Conservation (phyloP, 805 yeast genomes). For the Hanseniaspora jakobsenii region DNA sequence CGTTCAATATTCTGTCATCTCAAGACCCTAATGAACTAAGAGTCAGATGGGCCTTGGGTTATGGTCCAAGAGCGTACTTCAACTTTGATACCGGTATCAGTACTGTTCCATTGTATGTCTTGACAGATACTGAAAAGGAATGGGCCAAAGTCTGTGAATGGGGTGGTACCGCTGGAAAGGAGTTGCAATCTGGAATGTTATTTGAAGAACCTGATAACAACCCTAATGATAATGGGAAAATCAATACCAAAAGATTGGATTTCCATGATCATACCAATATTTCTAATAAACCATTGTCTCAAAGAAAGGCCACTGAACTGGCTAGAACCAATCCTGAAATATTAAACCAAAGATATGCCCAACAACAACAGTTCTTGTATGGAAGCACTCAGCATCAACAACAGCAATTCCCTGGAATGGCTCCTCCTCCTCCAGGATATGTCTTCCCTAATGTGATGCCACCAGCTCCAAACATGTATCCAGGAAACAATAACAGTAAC, state of each 20-base stretch:
- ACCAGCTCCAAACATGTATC: conserved; percentile 5
- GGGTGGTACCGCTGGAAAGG: conserved; percentile 94
- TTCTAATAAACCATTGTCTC: conserved; percentile 13
- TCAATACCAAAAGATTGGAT: conserved; percentile 13
- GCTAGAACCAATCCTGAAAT: conserved; percentile 15
- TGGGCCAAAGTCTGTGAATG: conserved; percentile 88
- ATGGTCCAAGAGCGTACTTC: conserved; percentile 96
- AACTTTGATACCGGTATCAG: conserved; percentile 86
- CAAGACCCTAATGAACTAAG: conserved; percentile 35
- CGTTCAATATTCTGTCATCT: conserved; percentile 42
- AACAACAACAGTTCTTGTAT: conserved; percentile 13
- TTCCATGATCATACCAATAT: conserved; percentile 14
- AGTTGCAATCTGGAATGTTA: conserved; percentile 63
- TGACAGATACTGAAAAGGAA: conserved; percentile 85
- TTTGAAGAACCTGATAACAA: conserved; percentile 81
- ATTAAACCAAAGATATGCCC: conserved; percentile 14
- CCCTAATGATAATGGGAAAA: conserved; percentile 12
- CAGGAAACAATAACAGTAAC: neutral
- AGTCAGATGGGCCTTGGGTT: conserved; percentile 98
- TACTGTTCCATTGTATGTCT: conserved; percentile 70
- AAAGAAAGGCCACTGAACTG: conserved; percentile 14
- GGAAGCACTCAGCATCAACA: conserved; percentile 18
- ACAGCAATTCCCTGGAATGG: conserved; percentile 16
- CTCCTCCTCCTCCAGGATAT: conserved; percentile 4
- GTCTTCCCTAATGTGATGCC: too few species aligned